phyloP scores from a whole-genome alignment of 2,329 filamentous ascomycete genomes.

The Calycina herbarum region DNA sequence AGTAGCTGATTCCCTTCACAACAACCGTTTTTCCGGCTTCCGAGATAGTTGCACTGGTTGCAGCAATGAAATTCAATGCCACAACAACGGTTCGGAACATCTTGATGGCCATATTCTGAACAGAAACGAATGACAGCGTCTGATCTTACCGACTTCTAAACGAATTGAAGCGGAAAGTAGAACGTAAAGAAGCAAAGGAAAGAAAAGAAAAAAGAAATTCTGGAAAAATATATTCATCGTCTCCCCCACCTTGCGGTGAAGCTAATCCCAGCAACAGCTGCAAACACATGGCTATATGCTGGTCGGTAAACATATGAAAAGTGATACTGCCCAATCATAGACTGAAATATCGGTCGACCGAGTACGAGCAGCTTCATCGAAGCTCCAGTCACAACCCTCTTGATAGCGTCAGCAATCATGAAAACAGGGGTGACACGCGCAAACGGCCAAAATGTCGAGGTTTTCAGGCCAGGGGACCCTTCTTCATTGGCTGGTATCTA shows the following conservation, averaged over 20 bases:
- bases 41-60: slow-evolving; percentile 16
- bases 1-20: slow-evolving; percentile 39
- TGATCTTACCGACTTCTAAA: neutral
- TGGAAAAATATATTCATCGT: neutral
- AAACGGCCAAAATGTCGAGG: too few relatives aligned
- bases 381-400: too few relatives aligned
- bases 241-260: neutral
- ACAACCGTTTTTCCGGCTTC: slow-evolving; percentile 22
- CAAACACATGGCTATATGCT: too few relatives aligned
- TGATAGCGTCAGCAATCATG: too few relatives aligned
- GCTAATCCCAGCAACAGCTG: neutral
- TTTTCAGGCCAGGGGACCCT: too few relatives aligned
- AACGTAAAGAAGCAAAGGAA: neutral
- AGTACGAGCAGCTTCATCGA: too few relatives aligned
- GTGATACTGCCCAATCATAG: too few relatives aligned
- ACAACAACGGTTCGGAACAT: slow-evolving; percentile 2
- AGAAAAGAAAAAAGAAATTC: neutral
- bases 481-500: too few relatives aligned
- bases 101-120: neutral
- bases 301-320: too few relatives aligned
- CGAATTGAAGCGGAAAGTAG: neutral
- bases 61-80: slow-evolving; percentile 10
- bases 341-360: too few relatives aligned
- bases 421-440: too few relatives aligned
- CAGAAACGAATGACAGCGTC: neutral